Percentiles rank a stretch among this genome's conserved stretches.
These are phyloP conservation scores for Hypoxylon fragiforme DNA, from an alignment of 495 filamentous ascomycete genomes.

Conservation along the genomic window DNA sequence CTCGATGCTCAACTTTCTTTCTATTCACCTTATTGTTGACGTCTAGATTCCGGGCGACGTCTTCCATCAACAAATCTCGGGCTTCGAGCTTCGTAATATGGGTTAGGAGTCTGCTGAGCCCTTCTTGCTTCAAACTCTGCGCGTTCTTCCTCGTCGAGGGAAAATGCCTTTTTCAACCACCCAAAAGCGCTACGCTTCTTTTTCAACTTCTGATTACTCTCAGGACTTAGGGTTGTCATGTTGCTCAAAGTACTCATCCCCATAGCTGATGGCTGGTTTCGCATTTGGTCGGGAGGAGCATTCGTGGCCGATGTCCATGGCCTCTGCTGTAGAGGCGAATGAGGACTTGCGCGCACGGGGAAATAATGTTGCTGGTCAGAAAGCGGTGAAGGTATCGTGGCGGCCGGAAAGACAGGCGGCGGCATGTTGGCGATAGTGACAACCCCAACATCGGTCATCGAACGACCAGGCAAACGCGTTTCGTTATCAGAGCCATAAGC, in stretches of 20 bases:
- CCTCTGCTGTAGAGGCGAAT: conserved; percentile 58
- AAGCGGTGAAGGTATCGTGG: conserved; percentile 51
- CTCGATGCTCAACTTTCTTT: neutral
- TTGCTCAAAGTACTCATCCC: conserved; percentile 57
- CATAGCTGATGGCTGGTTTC: conserved; percentile 53
- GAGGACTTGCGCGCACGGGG: conserved; percentile 57
- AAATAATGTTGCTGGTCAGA: conserved; percentile 56
- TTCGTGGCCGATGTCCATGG: conserved; percentile 55
- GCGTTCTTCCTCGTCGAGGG: conserved; percentile 59
- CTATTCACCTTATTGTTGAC: neutral
- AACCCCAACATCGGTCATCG: conserved; percentile 31
- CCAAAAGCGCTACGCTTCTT: conserved; percentile 63
- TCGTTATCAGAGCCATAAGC: conserved; percentile 58
- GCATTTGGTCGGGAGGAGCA: conserved; percentile 33
- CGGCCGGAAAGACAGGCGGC: conserved; percentile 39
- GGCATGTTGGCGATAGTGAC: conserved; percentile 38
- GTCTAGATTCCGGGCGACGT: conserved; percentile 34
- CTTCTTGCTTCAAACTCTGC: conserved; percentile 53
- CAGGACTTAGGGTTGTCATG: conserved; percentile 39
- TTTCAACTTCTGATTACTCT: conserved; percentile 47
- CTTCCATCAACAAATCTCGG: conserved; percentile 51
- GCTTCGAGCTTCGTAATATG: conserved; percentile 47
- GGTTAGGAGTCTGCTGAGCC: conserved; percentile 42
- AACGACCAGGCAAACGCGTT: conserved; percentile 34
- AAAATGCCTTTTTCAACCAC: conserved; percentile 62